These are phyloP conservation scores for Ophiostoma himal-ulmi DNA, from an alignment of 2,329 filamentous ascomycete species.

Conservation along the genomic window DNA sequence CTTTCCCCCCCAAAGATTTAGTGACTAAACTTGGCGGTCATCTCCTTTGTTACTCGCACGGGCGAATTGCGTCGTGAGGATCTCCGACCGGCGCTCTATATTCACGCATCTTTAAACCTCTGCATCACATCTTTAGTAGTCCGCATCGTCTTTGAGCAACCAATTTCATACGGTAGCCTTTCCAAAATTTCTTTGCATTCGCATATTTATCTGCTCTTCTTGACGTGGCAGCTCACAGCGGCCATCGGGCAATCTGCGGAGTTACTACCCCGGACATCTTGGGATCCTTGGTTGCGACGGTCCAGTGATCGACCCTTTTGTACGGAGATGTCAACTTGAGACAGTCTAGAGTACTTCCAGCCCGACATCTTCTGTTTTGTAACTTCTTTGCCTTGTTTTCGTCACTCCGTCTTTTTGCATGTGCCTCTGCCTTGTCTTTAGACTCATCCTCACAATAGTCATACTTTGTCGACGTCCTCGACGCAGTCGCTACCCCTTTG, in stretches of 20 bases:
- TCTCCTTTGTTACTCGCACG: neutral
- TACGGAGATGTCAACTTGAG: neutral
- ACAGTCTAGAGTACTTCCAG: neutral
- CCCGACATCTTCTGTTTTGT: too few species aligned
- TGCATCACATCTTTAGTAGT: neutral
- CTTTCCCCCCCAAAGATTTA: neutral
- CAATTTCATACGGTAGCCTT: too few species aligned
- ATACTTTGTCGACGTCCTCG: neutral
- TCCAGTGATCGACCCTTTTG: neutral
- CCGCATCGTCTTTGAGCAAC: too few species aligned
- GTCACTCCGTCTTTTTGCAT: neutral
- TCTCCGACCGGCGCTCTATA: neutral
- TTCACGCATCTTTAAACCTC: neutral
- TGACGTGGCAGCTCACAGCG: neutral
- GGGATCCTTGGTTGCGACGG: neutral
- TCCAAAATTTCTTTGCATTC: too few species aligned
- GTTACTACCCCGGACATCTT: neutral
- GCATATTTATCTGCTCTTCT: neutral
- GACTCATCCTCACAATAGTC: neutral
- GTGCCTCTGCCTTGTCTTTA: neutral
- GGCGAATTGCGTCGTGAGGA: neutral
- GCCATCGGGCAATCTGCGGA: slow-evolving; percentile 4
- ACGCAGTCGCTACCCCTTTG: too few species aligned
- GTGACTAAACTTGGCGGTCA: neutral
- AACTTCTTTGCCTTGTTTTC: neutral